Evolutionary conservation across 768 basidiomycete genomes (phyloP).

Genomic region (Coprinellus micaceus): DNA sequence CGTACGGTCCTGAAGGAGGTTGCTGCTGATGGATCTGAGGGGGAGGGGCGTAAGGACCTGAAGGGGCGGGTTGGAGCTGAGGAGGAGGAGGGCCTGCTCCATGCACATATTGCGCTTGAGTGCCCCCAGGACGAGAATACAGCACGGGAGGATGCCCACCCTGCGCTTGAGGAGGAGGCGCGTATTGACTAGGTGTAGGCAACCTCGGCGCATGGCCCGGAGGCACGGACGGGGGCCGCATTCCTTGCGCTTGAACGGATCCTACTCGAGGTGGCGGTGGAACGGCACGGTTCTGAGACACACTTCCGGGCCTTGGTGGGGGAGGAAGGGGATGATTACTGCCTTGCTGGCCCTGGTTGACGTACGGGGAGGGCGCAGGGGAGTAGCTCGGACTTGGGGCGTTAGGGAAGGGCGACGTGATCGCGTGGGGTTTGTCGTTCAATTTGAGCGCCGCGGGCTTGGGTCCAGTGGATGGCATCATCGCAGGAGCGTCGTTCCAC

Average conservation of each 20-base stretch:
- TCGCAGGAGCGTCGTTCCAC: slow-evolving; percentile 86
- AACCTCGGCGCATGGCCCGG: slow-evolving; percentile 32
- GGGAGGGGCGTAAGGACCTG: slow-evolving; percentile 27
- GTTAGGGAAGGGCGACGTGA: slow-evolving; percentile 88
- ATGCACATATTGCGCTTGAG: slow-evolving; percentile 25
- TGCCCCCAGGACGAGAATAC: neutral
- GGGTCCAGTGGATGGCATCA: slow-evolving; percentile 45
- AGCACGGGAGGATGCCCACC: neutral
- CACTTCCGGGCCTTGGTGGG: slow-evolving; percentile 62
- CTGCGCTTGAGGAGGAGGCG: slow-evolving; percentile 26
- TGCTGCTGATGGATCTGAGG: slow-evolving; percentile 32
- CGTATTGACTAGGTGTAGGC: slow-evolving; percentile 49
- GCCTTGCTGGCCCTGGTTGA: slow-evolving; percentile 39
- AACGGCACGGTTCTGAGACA: slow-evolving; percentile 25
- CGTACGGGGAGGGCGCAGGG: slow-evolving; percentile 44
- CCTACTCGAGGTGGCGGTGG: slow-evolving; percentile 28
- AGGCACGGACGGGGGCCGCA: slow-evolving; percentile 37
- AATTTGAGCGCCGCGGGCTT: slow-evolving; percentile 45
- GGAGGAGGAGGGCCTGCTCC: slow-evolving; percentile 43
- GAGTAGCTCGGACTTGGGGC: slow-evolving; percentile 42
- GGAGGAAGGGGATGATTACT: slow-evolving; percentile 49
- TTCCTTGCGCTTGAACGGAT: slow-evolving; percentile 24
- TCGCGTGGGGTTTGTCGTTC: slow-evolving; percentile 49
- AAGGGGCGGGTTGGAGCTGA: slow-evolving; percentile 16
- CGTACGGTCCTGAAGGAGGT: slow-evolving; percentile 34